Conservation (phyloP, 805 yeast species). For the Metschnikowia continentalis region DNA sequence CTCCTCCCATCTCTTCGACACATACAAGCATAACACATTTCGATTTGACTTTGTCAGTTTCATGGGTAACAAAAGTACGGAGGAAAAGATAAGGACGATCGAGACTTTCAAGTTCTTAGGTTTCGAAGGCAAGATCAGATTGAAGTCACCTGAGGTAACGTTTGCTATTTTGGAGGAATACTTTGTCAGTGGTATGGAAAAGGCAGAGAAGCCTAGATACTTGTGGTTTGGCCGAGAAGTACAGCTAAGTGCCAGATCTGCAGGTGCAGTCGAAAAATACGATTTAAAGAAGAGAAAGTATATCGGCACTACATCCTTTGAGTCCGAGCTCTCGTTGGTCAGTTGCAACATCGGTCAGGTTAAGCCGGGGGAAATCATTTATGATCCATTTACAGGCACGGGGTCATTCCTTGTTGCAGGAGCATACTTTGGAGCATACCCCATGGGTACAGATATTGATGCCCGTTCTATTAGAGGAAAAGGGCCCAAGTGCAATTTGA, state of each 20-base stretch:
- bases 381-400: slow-evolving; percentile 96
- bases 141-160: slow-evolving; percentile 70
- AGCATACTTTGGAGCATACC: slow-evolving; percentile 74
- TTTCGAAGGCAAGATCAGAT: slow-evolving; percentile 70
- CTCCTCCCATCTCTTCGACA: slow-evolving; percentile 30
- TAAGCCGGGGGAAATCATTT: slow-evolving; percentile 57
- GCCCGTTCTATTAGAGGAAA: slow-evolving; percentile 74
- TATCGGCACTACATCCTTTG: slow-evolving; percentile 96
- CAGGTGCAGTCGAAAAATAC: slow-evolving; percentile 66
- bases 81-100: slow-evolving; percentile 55
- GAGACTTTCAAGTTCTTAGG: slow-evolving; percentile 68
- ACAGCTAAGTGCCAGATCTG: slow-evolving; percentile 55
- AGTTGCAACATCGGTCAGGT: slow-evolving; percentile 86
- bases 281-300: slow-evolving; percentile 80
- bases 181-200: slow-evolving; percentile 41
- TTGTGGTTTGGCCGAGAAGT: slow-evolving; percentile 78
- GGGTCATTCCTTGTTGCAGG: slow-evolving; percentile 92
- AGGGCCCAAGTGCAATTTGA: slow-evolving; percentile 46
- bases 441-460: slow-evolving; percentile 90
- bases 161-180: slow-evolving; percentile 78
- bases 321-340: slow-evolving; percentile 84
- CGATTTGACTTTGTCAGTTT: slow-evolving; percentile 80
- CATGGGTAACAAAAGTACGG: slow-evolving; percentile 57
- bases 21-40: slow-evolving; percentile 51
- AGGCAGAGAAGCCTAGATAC: slow-evolving; percentile 47